Conservation (phyloP, 1,284 basidiomycete species). For the Pyrrhoderma noxium region DNA sequence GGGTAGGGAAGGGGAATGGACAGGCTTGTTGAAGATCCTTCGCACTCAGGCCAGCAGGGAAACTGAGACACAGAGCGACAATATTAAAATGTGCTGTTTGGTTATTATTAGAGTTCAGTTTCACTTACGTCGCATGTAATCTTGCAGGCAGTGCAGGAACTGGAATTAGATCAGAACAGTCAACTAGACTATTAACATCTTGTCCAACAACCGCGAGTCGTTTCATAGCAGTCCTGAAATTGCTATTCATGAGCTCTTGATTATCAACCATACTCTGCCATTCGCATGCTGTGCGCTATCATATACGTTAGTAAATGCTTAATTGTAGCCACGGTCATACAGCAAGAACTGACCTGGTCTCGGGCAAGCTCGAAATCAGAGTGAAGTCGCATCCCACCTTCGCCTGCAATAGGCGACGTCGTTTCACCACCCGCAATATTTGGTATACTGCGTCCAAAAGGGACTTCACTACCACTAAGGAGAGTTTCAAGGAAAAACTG, state of each 20-base stretch:
- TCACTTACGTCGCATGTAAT: conserved; percentile 5
- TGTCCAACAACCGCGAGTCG: conserved; percentile 29
- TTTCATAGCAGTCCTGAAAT: conserved; percentile 27
- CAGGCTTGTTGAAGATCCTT: conserved; percentile 14
- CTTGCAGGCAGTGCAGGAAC: neutral
- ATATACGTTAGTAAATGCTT: neutral
- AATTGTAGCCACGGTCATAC: neutral
- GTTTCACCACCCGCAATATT: conserved; percentile 14
- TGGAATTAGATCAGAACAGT: conserved; percentile 19
- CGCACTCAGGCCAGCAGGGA: conserved; percentile 9
- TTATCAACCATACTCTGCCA: conserved; percentile 22
- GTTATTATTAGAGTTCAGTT: too few relatives aligned
- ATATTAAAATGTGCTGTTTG: too few relatives aligned
- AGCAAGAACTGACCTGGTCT: conserved; percentile 9
- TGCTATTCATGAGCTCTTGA: conserved; percentile 22
- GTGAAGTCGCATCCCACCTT: conserved; percentile 21
- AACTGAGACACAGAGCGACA: neutral
- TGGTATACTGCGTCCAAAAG: conserved; percentile 12
- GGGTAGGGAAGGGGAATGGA: conserved; percentile 10
- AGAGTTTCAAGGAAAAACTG: conserved; percentile 20
- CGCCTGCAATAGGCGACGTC: conserved; percentile 9
- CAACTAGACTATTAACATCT: conserved; percentile 18
- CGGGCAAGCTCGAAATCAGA: conserved; percentile 21
- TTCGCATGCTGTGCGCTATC: conserved; percentile 17
- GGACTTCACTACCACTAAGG: conserved; percentile 17